phyloP scores from a whole-genome alignment of 371 early-diverging fungal species.

The Mucor sp. region DNA sequence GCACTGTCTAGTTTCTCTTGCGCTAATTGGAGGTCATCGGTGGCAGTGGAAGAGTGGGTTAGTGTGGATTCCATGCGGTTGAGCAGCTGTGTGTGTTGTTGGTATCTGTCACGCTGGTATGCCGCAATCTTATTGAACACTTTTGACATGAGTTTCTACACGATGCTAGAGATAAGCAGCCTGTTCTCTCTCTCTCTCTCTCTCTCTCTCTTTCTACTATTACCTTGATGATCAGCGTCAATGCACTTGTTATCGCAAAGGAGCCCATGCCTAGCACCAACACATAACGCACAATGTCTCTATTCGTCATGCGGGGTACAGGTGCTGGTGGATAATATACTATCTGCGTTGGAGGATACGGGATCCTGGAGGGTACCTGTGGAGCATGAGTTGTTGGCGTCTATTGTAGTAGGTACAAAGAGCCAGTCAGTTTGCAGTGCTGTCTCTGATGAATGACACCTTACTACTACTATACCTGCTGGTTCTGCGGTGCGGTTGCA shows the following conservation, averaged over 20 bases:
- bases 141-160: constrained; percentile 17
- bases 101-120: constrained; percentile 21
- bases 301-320: constrained; percentile 19
- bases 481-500: neutral
- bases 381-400: neutral
- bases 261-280: constrained; percentile 31
- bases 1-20: constrained; percentile 1
- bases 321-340: constrained; percentile 32
- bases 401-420: neutral
- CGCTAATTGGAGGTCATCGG: neutral
- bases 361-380: constrained; percentile 14
- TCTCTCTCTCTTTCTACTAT: no score
- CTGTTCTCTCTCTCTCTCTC: neutral
- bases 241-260: constrained; percentile 31
- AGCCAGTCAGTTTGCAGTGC: neutral
- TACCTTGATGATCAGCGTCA: constrained; percentile 40
- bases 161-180: neutral
- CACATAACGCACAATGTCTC: constrained; percentile 30
- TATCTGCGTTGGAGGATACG: constrained; percentile 14
- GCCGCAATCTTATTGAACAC: constrained; percentile 10
- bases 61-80: neutral
- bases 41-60: neutral
- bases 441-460: neutral
- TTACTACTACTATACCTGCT: neutral
- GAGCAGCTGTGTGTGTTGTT: neutral